Percentiles rank a stretch among this genome's conserved stretches.
Evolutionary conservation across 1,139 yeast genomes (phyloP).

Genomic region (Wickerhamiella infanticola): DNA sequence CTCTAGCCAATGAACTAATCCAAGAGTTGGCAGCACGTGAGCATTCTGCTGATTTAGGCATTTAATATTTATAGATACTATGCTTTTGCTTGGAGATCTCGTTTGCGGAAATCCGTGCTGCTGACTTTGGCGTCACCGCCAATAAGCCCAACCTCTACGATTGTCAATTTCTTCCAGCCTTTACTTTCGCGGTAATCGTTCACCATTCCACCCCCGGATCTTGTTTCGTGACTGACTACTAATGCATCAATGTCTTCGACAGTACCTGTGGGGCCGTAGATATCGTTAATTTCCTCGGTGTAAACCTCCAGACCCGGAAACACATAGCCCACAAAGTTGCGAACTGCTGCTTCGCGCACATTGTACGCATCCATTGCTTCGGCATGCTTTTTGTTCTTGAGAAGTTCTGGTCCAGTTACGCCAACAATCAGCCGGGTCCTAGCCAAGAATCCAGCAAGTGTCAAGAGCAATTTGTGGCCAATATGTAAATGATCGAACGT

Average conservation of each 20-base stretch:
- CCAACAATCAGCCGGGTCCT: constrained; percentile 51
- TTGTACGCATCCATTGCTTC: constrained; percentile 49
- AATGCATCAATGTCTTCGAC: constrained; percentile 60
- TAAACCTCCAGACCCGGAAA: constrained; percentile 32
- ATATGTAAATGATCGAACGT: constrained; percentile 95
- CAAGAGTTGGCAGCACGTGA: constrained; percentile 9
- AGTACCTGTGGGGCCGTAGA: constrained; percentile 91
- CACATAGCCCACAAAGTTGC: constrained; percentile 33
- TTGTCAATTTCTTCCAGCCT: constrained; percentile 37
- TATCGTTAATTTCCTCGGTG: constrained; percentile 53
- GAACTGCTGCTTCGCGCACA: constrained; percentile 34
- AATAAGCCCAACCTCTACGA: constrained; percentile 53
- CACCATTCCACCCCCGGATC: constrained; percentile 56
- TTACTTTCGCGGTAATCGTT: constrained; percentile 46
- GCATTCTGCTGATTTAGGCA: not conserved
- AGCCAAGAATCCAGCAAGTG: constrained; percentile 55
- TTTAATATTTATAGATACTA: not conserved
- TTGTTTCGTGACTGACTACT: constrained; percentile 68
- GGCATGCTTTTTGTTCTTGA: constrained; percentile 58
- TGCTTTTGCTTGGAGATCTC: constrained; percentile 15
- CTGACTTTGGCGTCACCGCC: constrained; percentile 54
- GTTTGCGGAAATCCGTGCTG: constrained; percentile 44
- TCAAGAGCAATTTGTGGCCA: constrained; percentile 78
- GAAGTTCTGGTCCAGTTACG: constrained; percentile 61
- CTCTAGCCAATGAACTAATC: constrained; percentile 8